Evolutionary conservation across 306 rosid species (phyloP), one percentile per base, ranked within the genome.

Genomic region (Benincasa hispida): DNA sequence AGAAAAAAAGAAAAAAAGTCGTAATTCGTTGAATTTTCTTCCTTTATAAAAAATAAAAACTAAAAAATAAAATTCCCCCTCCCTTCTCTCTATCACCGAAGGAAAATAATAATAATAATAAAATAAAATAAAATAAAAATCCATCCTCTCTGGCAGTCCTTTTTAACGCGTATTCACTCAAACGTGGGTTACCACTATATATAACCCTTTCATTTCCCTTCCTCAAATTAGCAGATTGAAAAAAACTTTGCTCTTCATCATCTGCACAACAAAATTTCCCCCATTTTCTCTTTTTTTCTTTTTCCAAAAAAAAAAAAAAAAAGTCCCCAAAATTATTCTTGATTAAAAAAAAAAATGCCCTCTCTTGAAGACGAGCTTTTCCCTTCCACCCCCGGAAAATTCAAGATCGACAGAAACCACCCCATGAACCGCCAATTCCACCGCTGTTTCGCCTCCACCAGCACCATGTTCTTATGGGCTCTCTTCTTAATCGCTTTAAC

Each of bases 381-480:
- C 53, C 94, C 91, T 0, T 86, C 91, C n/a, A 86, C 91, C 3
- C 94, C 91, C 0, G 94, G 94, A 1, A 89, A 89, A 69, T 89
- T 86, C 87, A 89, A 89, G 86, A 83, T 83, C 79, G 91, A 89
- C 34, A 54, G 91, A 5, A 27, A 72, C 6, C 77, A 89, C 82
- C 39, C 37, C 72, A 75, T 87, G 87, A 89, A 86, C 75, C 91
- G 94, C 0, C 93, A 89, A 5, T 76, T 87, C 17, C 81, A 84
- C 77, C 91, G 94, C 1, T 89, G 90, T 19, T 87, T 89, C 76
- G 70, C 90, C 15, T 89, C 94, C 67, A 83, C 94, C 2, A 89
- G 90, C 83, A 87, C 94, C 41, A 87, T 87, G 87, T 89, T 89
- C 82, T 47, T 89, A 11, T 87, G 91, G 94, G 90, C 91, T 1